Evolutionary conservation across 805 yeast genomes (phyloP).

Genomic region (Candida tammaniensis): DNA sequence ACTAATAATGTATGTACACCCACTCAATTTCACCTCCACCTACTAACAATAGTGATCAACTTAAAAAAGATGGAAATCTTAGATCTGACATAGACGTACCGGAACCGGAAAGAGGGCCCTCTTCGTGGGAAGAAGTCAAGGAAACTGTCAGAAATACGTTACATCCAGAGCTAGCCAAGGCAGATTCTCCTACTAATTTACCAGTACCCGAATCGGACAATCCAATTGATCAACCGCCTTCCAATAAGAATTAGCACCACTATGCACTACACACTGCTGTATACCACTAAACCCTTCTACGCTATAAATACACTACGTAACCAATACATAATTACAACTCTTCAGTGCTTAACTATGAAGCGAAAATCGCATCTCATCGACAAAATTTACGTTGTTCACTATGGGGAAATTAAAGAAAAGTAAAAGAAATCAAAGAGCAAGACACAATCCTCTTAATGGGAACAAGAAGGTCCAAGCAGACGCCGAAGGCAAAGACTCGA

Average conservation of each 20-base stretch:
- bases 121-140: conserved; percentile 38
- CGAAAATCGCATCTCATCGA: too few species aligned
- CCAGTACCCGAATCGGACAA: too few species aligned
- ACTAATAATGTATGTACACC: conserved; percentile 55
- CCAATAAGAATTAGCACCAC: too few species aligned
- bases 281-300: too few species aligned
- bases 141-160: conserved; percentile 27
- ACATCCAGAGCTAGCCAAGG: conserved; percentile 25
- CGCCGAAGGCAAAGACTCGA: conserved; percentile 41
- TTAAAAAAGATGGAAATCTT: conserved; percentile 62
- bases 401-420: conserved; percentile 80
- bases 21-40: conserved; percentile 5
- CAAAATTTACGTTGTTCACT: conserved; percentile 5
- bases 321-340: too few species aligned
- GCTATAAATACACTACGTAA: too few species aligned
- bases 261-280: too few species aligned
- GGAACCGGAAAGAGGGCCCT: conserved; percentile 32
- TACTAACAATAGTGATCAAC: conserved; percentile 46
- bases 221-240: too few species aligned
- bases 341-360: too few species aligned
- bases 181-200: too few species aligned
- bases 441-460: conserved; percentile 32
- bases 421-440: conserved; percentile 33
- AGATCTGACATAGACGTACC: conserved; percentile 60
- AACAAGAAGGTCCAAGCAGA: conserved; percentile 3